Evolutionary conservation across 2,329 filamentous ascomycete genomes (phyloP), one percentile per base, ranked within the genome.

Genomic region (Bipolaris cookei): DNA sequence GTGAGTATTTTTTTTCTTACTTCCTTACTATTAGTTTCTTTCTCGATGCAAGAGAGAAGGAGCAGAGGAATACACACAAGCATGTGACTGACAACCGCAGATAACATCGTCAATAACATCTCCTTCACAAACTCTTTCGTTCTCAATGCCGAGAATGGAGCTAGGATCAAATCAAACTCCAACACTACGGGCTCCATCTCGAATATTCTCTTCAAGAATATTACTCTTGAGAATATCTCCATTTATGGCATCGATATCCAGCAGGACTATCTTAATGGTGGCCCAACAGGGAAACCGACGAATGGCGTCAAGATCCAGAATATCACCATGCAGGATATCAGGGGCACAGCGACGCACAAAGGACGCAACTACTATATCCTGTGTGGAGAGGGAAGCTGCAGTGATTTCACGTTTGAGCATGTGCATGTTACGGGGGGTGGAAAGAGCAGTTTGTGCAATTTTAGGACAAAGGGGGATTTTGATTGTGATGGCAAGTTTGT

Each of bases 141-240:
- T 46, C 74, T 67, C 46, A 74, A 85, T 66, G 83, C 81, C 2
- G 66, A 78, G 37, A 84, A 85, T 66, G 84, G 82, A 45, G 76
- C 83, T 46, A 83, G 84, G 54, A 80, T 86, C 71, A 87, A 87
- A 75, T 82, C 81, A 4, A 80, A 81, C 32, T 78, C 73, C 28
- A 78, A 76, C 54, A 78, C 77, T 1, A 84, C 80, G 0, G 84
- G 84, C 28, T 74, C 56, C 41, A 62, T 68, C 20, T 53, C 58
- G 3, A 34, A 58, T 7, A 64, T 68, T 6, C 41, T 58, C 0
- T 68, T 62, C 43, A 54, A 61, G 30, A 64, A 65, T 39, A 65
- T 68, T 11, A 63, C 62, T 3, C 56, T 83, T 10, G 69, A 65
- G 14, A 74, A 76, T 28, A 80, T 81, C 57, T 70, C 72, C 11